phyloP scores from a whole-genome alignment of 2,329 filamentous ascomycete genomes.

The Talaromyces rugulosus region DNA sequence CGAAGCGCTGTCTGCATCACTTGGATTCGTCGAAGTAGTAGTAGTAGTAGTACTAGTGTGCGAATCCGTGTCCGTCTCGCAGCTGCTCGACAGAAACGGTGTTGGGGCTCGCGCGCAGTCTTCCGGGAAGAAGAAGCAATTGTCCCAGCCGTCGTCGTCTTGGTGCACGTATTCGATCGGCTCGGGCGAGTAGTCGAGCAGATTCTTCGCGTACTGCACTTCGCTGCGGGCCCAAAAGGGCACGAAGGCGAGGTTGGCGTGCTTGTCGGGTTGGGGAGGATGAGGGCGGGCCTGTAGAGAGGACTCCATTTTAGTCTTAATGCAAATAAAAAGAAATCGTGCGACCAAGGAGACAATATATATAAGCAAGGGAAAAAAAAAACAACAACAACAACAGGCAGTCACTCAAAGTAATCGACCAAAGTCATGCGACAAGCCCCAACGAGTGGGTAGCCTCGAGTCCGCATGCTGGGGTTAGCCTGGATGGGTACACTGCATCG shows the following conservation, averaged over 20 bases:
- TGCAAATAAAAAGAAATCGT: not conserved
- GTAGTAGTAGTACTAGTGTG: conserved; percentile 21
- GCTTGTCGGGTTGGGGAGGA: conserved; percentile 2
- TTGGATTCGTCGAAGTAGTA: conserved; percentile 3
- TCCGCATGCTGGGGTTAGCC: not conserved
- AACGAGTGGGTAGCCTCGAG: not conserved
- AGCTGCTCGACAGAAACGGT: conserved; percentile 12
- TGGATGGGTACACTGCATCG: not conserved
- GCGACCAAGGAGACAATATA: not conserved
- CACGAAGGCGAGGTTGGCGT: conserved; percentile 21
- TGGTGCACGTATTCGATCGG: conserved; percentile 42
- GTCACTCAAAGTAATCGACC: too few species aligned
- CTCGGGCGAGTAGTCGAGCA: conserved; percentile 36
- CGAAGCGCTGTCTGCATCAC: conserved; percentile 15
- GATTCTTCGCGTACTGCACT: conserved; percentile 36
- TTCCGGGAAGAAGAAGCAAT: conserved; percentile 42
- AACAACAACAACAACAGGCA: not conserved
- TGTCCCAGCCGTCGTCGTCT: conserved; percentile 39
- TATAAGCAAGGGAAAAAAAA: not conserved
- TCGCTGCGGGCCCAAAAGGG: conserved; percentile 38
- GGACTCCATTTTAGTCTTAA: conserved; percentile 20
- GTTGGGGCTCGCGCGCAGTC: conserved; percentile 38
- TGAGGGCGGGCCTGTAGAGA: conserved; percentile 17
- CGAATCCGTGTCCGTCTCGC: conserved; percentile 17
- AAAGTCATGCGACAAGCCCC: not conserved